Evolutionary conservation across 2,329 filamentous ascomycete species (phyloP).

Genomic region (Bipolaris sorokiniana): DNA sequence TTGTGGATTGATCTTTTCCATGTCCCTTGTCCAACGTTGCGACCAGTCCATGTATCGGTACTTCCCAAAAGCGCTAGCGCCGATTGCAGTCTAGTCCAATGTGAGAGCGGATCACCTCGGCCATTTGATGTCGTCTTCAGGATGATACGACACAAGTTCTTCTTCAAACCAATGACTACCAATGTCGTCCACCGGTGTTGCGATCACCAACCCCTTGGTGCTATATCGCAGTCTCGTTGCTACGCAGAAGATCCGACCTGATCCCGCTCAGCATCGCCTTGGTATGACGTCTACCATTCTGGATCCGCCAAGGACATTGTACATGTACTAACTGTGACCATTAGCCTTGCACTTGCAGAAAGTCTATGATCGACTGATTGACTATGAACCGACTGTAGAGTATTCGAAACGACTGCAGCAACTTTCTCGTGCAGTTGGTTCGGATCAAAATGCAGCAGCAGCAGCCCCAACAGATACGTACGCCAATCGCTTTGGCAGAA

Average conservation of each 20-base stretch:
- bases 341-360: constrained; percentile 76
- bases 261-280: constrained; percentile 73
- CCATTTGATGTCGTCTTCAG: constrained; percentile 12
- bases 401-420: constrained; percentile 70
- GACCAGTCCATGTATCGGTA: not conserved
- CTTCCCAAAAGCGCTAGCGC: constrained; percentile 28
- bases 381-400: constrained; percentile 75
- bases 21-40: constrained; percentile 1
- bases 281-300: constrained; percentile 48
- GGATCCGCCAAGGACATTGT: not conserved
- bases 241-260: constrained; percentile 69
- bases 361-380: constrained; percentile 75
- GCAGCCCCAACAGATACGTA: constrained; percentile 43
- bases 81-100: constrained; percentile 33
- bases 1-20: not conserved
- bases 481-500: constrained; percentile 34
- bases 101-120: constrained; percentile 29
- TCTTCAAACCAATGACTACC: constrained; percentile 36
- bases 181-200: constrained; percentile 48
- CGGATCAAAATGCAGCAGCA: constrained; percentile 24
- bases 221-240: constrained; percentile 76
- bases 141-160: constrained; percentile 14
- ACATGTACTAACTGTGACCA: constrained; percentile 7
- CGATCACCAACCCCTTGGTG: constrained; percentile 72
- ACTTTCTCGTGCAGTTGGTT: constrained; percentile 56